A percentile compares a stretch with the other conserved stretches of the same genome.
Conservation (phyloP, 805 yeast species). For the Debaryomyces maramus region DNA sequence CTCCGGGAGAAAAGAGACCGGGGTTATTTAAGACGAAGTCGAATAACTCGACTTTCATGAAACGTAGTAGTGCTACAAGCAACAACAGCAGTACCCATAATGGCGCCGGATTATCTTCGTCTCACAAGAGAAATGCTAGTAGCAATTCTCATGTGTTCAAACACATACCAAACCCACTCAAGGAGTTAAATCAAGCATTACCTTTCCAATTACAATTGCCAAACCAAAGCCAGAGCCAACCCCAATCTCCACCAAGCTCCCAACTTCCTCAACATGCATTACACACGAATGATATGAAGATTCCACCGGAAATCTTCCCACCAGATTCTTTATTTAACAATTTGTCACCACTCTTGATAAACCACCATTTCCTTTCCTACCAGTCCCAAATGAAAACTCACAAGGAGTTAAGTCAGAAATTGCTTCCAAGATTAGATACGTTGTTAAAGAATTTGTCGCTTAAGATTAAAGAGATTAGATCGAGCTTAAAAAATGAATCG, state of each 20-base stretch:
- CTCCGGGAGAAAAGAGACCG: constrained; percentile 19
- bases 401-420: constrained; percentile 31
- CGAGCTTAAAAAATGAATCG: constrained; percentile 40
- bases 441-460: constrained; percentile 33
- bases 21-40: constrained; percentile 24
- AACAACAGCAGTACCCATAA: constrained; percentile 1
- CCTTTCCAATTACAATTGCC: constrained; percentile 1
- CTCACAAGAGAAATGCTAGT: constrained; percentile 13
- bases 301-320: constrained; percentile 21
- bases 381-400: constrained; percentile 26
- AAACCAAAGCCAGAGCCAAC: constrained; percentile 1
- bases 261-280: constrained; percentile 1
- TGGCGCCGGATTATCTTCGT: constrained; percentile 6
- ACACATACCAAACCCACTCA: neutral
- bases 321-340: constrained; percentile 22
- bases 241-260: constrained; percentile 4
- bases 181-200: neutral
- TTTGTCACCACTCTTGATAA: constrained; percentile 33
- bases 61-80: constrained; percentile 6
- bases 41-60: constrained; percentile 14
- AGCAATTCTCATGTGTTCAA: constrained; percentile 2
- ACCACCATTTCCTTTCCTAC: constrained; percentile 33
- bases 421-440: constrained; percentile 38
- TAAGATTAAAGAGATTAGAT: constrained; percentile 43
- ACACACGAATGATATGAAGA: constrained; percentile 15